Evolutionary conservation across 169 alveolate species (phyloP).

Genomic region (Plasmodium vivax): DNA sequence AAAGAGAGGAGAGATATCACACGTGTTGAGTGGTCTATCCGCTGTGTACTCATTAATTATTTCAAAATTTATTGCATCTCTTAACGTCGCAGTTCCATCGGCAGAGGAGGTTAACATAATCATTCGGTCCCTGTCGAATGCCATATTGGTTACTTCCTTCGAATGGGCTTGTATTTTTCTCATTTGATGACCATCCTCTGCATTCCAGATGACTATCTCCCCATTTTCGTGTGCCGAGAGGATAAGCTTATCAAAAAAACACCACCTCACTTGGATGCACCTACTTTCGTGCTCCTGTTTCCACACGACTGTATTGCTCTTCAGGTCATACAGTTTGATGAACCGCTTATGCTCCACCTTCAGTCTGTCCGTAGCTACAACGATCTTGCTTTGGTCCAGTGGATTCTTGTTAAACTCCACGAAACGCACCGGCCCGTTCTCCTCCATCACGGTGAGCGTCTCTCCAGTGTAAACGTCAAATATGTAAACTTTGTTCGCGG

Average conservation of each 20-base stretch:
- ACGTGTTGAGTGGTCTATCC: slow-evolving; percentile 90
- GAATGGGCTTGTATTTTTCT: slow-evolving; percentile 87
- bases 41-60: slow-evolving; percentile 87
- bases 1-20: slow-evolving; percentile 90
- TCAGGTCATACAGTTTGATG: slow-evolving; percentile 84
- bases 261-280: slow-evolving; percentile 90
- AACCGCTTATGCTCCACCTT: slow-evolving; percentile 81
- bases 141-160: slow-evolving; percentile 86
- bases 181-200: slow-evolving; percentile 83
- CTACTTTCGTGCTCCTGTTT: slow-evolving; percentile 81
- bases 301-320: slow-evolving; percentile 23
- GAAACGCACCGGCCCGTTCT: slow-evolving; percentile 87
- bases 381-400: slow-evolving; percentile 85
- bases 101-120: slow-evolving; percentile 89
- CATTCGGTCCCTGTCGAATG: slow-evolving; percentile 87
- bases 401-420: slow-evolving; percentile 91
- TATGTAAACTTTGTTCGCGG: slow-evolving; percentile 87
- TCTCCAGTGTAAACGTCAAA: slow-evolving; percentile 89
- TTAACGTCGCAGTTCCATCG: slow-evolving; percentile 90
- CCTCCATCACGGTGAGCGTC: slow-evolving; percentile 79
- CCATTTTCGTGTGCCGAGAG: slow-evolving; percentile 93
- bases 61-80: slow-evolving; percentile 88
- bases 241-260: slow-evolving; percentile 89
- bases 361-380: slow-evolving; percentile 89
- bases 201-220: slow-evolving; percentile 85